Evolutionary conservation across 1,284 basidiomycete genomes (phyloP), one percentile per base, ranked within the genome.

Genomic region (Afroboletus lepidellus): DNA sequence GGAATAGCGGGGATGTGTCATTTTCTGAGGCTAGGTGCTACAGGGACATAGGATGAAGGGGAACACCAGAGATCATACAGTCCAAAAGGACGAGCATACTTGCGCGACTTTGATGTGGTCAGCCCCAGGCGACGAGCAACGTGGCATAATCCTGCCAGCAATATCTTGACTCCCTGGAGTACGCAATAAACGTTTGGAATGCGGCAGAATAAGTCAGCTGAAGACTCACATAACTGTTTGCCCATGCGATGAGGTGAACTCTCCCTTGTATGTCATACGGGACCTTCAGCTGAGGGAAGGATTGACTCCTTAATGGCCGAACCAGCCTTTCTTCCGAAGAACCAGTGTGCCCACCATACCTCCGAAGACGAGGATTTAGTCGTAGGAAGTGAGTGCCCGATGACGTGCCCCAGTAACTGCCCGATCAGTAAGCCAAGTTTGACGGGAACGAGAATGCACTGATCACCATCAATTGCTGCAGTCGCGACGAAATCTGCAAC

Each of bases 261-360:
- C 84, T 77, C 97, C 97, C 99, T 51, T 88, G 80, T 5, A 33
- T 87, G 85, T 94, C 94, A 98, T 53, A 99, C 92, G 0, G 97
- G 92, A 1, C 96, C 97, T 70, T 99, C 97, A 4, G 90, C 92
- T 23, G 81, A 79, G 64, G 97, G 91, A 21, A 99, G 71, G 6
- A 90, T 71, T 0, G 88, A 90, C 70, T 98, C 94, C 62, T 91
- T 95, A n/a, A 65, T 98, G 92, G 0, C 96, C 95, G 3, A 98
- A 75, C 95, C 96, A 98, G 11, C 94, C 92, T 69, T 98, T 98
- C 73, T 99, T 96, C 58, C 92, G 84, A 57, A 96, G 67, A 13
- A 92, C 77, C 24, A 99, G 76, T 34, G 81, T 85, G 4, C 97
- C 96, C 0, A 92, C 88, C 81, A 98, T 83, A 6, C 97, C 97